These are phyloP conservation scores for Plasmodium vinckei DNA, from an alignment of 169 alveolate genomes.

Conservation along the genomic window DNA sequence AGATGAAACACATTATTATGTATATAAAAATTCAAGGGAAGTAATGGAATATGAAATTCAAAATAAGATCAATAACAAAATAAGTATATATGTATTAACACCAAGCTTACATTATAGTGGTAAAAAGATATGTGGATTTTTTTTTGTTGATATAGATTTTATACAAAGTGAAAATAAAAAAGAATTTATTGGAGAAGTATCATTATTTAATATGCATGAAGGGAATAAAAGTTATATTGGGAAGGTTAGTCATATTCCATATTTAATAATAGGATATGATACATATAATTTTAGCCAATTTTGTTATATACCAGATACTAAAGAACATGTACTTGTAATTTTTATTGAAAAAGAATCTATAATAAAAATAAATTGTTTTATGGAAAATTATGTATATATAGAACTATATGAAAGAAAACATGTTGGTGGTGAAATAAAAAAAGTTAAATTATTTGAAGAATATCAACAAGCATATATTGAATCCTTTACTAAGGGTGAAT, in stretches of 20 bases:
- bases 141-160: conserved; percentile 58
- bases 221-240: background rate
- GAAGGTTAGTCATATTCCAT: conserved; percentile 28
- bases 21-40: conserved; percentile 19
- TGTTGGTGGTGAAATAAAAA: conserved; percentile 2
- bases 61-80: background rate
- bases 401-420: background rate
- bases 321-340: conserved; percentile 33
- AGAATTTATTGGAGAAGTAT: background rate
- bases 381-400: conserved; percentile 39
- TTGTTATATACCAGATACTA: conserved; percentile 28
- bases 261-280: conserved; percentile 42
- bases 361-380: conserved; percentile 58
- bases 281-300: conserved; percentile 20
- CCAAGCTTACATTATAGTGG: conserved; percentile 14
- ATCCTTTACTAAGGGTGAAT: conserved; percentile 53
- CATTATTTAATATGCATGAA: background rate
- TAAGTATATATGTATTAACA: conserved; percentile 18
- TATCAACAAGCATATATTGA: conserved; percentile 49
- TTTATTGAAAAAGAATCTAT: conserved; percentile 22
- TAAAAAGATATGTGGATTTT: conserved; percentile 38
- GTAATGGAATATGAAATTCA: conserved; percentile 6
- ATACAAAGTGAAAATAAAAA: background rate
- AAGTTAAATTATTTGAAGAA: conserved; percentile 23
- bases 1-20: conserved; percentile 32